Base-by-base conservation (phyloP, 1,284 basidiomycete genomes). In the Inonotus hispidus region DNA sequence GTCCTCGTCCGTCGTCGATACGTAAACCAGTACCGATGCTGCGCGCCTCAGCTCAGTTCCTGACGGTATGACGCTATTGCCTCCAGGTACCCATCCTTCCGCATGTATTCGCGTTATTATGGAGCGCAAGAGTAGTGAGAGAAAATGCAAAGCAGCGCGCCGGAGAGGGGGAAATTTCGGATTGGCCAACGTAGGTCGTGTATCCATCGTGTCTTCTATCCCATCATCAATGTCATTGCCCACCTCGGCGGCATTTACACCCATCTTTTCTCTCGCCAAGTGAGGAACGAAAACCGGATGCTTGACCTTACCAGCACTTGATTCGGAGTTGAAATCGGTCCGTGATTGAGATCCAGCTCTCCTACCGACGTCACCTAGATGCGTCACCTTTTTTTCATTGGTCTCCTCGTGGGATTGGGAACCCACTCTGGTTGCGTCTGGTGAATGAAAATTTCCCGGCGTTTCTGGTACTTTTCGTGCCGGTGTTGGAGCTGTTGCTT, bases 101-200 rank as follows among this genome's bases (percentile, higher is more conserved):
- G 83, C 79, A 62, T 86, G 81, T 4, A 78, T 68, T 21, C 79
- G 76, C 27, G 71, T 71, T 0, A 75, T 83, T 35, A 77, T 77
- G 50, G 83, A 79, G 19, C 80, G 78, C 23, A 91, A 71, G 39
- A 93, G 75, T 21, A 87, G 71, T 1, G 84, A 79, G 39, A 95
- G 77, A 70, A 95, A 88, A 67, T 93, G 85, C 37, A 95, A 70
- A 0, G 91, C 92, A 1, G 92, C 87, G 38, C 94, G 85, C 35
- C 93, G 83, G 6, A 96, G 76, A 0, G 91, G 82, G 0, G 94
- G 90, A 50, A 92, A 81, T 68, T 87, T 92, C 0, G 87, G 68
- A 68, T 87, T 77, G 7, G 75, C 74, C 1, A 78, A 79, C 10
- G 79, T 82, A 13, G 84, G 87, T 38, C 83, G 74, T 29, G 71